These are phyloP conservation scores for Leccinum olivaceopallidum DNA, from an alignment of 768 basidiomycete genomes.

Conservation along the genomic window DNA sequence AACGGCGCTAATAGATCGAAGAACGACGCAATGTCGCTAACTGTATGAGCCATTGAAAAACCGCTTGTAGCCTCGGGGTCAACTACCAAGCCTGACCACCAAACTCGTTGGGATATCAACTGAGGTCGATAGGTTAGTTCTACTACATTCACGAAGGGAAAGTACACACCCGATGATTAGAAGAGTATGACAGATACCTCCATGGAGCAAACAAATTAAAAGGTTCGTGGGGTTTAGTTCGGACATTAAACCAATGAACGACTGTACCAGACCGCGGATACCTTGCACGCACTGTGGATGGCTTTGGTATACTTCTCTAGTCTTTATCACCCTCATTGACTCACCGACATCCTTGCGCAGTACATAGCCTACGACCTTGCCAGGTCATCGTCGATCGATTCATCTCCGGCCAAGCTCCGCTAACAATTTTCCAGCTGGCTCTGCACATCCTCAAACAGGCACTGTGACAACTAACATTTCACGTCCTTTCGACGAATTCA, in stretches of 20 bases:
- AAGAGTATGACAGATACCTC: background rate
- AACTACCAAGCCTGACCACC: too few relatives aligned
- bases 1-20: background rate
- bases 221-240: background rate
- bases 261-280: background rate
- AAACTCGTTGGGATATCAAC: background rate
- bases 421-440: background rate
- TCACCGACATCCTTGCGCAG: background rate
- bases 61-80: background rate
- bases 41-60: background rate
- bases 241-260: background rate
- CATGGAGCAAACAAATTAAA: background rate
- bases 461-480: background rate
- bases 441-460: background rate
- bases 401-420: background rate
- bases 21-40: constrained; percentile 23
- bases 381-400: background rate
- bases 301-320: background rate
- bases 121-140: background rate
- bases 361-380: background rate
- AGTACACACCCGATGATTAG: background rate
- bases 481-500: background rate
- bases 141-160: background rate
- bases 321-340: background rate
- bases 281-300: background rate